phyloP scores from a whole-genome alignment of 139 green algal species.

The Microglena sp. region DNA sequence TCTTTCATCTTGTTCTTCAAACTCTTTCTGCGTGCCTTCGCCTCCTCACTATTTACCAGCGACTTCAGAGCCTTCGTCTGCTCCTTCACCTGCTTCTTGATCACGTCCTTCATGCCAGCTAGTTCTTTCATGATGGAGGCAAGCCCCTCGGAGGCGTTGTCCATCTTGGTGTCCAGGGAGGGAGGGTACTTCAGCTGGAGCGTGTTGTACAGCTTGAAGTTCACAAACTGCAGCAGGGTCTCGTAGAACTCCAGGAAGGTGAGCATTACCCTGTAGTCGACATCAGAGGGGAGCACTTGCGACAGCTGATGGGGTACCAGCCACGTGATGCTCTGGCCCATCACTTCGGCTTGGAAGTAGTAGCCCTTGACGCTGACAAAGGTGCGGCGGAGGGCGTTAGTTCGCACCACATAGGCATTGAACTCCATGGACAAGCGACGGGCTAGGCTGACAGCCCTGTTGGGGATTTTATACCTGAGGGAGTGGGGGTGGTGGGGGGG shows the following conservation, averaged over 20 bases:
- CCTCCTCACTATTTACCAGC: neutral
- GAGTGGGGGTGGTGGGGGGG: neutral
- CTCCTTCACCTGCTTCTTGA: conserved; percentile 1
- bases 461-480: conserved; percentile 8
- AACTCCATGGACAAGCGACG: conserved; percentile 84
- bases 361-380: conserved; percentile 97
- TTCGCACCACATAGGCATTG: conserved; percentile 82
- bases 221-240: conserved; percentile 85
- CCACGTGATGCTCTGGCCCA: conserved; percentile 90
- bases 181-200: conserved; percentile 79
- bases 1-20: conserved; percentile 24
- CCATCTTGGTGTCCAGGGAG: conserved; percentile 63
- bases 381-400: conserved; percentile 71
- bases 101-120: conserved; percentile 22
- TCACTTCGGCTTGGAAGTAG: conserved; percentile 92
- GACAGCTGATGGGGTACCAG: conserved; percentile 82
- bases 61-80: neutral
- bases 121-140: conserved; percentile 69
- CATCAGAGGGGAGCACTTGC: conserved; percentile 83
- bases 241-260: conserved; percentile 99
- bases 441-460: conserved; percentile 20
- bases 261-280: conserved; percentile 97
- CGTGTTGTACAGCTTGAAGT: conserved; percentile 94
- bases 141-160: conserved; percentile 60
- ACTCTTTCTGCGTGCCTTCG: conserved; percentile 8